Percentiles rank a stretch among this genome's conserved stretches.
Conservation (phyloP, 1,284 basidiomycete genomes). For the Tylopilus orsonianus region DNA sequence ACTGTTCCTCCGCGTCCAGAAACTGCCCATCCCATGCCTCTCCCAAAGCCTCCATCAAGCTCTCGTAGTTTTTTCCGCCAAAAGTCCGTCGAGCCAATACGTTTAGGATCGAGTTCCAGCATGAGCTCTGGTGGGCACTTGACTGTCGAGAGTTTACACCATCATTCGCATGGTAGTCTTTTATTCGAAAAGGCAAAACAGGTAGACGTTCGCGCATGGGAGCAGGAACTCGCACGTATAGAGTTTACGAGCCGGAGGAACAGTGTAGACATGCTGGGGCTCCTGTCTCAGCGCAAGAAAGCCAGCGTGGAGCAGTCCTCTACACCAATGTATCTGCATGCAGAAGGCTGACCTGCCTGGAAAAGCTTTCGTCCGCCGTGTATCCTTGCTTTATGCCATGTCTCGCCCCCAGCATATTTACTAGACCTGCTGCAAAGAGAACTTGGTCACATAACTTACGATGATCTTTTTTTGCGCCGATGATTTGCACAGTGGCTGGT, state of each 20-base stretch:
- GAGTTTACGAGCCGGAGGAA: constrained; percentile 61
- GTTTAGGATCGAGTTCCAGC: constrained; percentile 34
- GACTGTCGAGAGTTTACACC: constrained; percentile 25
- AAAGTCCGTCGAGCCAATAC: constrained; percentile 22
- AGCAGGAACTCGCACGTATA: constrained; percentile 71
- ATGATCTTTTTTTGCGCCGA: not conserved
- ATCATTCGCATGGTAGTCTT: constrained; percentile 16
- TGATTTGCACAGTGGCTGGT: constrained; percentile 16
- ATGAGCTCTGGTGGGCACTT: constrained; percentile 33
- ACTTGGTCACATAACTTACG: constrained; percentile 5
- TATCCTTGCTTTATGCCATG: constrained; percentile 12
- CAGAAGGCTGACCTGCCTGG: constrained; percentile 26
- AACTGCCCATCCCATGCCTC: constrained; percentile 28
- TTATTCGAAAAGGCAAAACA: constrained; percentile 33
- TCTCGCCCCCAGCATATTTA: constrained; percentile 1
- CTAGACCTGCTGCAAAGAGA: constrained; percentile 13
- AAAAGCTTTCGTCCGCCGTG: not conserved
- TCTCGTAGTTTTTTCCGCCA: constrained; percentile 25
- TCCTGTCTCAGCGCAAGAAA: constrained; percentile 49
- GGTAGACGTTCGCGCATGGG: constrained; percentile 63
- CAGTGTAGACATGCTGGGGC: constrained; percentile 59
- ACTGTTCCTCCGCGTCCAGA: constrained; percentile 27
- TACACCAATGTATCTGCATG: constrained; percentile 28
- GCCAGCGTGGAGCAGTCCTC: constrained; percentile 22
- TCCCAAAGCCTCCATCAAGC: constrained; percentile 8